Evolutionary conservation across 495 filamentous ascomycete species (phyloP).

Genomic region (Hypoxylon trugodes): DNA sequence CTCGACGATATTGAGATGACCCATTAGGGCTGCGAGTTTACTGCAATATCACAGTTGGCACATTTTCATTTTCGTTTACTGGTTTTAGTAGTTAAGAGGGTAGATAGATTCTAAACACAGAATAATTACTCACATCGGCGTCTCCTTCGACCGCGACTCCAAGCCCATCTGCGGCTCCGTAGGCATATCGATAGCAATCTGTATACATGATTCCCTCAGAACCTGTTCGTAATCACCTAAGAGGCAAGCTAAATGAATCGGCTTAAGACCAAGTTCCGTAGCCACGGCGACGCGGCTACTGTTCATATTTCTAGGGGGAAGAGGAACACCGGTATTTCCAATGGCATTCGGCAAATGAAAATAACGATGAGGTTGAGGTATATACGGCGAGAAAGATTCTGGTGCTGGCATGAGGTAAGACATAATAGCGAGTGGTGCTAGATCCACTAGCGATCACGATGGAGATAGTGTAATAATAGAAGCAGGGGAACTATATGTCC

Average conservation of each 20-base stretch:
- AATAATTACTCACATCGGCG: slow-evolving; percentile 29
- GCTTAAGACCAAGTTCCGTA: slow-evolving; percentile 24
- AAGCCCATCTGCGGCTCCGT: slow-evolving; percentile 8
- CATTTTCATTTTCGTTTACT: neutral
- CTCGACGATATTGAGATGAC: slow-evolving; percentile 30
- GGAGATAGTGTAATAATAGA: no score
- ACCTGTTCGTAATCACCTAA: slow-evolving; percentile 25
- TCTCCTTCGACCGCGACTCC: slow-evolving; percentile 20
- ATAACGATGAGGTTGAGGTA: no score
- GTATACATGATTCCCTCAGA: slow-evolving; percentile 6
- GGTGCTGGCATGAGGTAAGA: no score
- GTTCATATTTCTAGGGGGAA: slow-evolving; percentile 1
- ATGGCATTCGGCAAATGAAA: neutral
- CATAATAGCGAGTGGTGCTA: no score
- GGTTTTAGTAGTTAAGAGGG: neutral
- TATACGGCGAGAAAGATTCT: no score
- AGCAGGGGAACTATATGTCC: no score
- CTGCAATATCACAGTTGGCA: neutral
- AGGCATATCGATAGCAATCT: neutral
- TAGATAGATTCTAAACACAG: neutral
- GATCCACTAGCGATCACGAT: no score
- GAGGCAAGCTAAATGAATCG: slow-evolving; percentile 29
- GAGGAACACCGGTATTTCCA: neutral
- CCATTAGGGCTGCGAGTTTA: slow-evolving; percentile 38
- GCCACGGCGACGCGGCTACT: neutral